A percentile compares a stretch with the other conserved stretches of the same genome.
Conservation (phyloP, 2,329 filamentous ascomycete genomes). For the Neofusicoccum cordaticola region DNA sequence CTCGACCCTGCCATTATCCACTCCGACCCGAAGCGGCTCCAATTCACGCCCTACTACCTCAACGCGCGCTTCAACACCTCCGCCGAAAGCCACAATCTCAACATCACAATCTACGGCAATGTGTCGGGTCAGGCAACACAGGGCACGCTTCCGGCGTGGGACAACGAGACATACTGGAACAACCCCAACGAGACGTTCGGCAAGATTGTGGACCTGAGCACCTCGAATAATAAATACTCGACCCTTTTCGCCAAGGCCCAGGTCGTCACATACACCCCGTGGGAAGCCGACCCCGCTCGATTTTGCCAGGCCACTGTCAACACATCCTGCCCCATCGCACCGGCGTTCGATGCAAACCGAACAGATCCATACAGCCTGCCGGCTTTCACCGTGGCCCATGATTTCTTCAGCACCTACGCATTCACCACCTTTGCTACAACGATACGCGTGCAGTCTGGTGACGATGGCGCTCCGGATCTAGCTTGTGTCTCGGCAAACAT, state of each 20-base stretch:
- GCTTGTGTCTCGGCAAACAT: conserved; percentile 80
- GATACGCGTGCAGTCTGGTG: conserved; percentile 72
- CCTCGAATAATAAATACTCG: conserved; percentile 59
- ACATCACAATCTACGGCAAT: conserved; percentile 84
- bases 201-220: conserved; percentile 71
- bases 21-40: conserved; percentile 61
- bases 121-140: conserved; percentile 69
- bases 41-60: conserved; percentile 75
- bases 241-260: conserved; percentile 71
- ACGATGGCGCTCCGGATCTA: conserved; percentile 60
- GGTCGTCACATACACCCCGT: conserved; percentile 75
- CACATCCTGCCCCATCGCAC: conserved; percentile 69
- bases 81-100: conserved; percentile 62
- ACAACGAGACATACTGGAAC: conserved; percentile 59
- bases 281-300: conserved; percentile 47
- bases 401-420: conserved; percentile 78
- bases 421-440: conserved; percentile 79
- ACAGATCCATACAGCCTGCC: conserved; percentile 58
- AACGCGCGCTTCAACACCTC: conserved; percentile 69
- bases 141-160: conserved; percentile 58
- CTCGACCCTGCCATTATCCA: conserved; percentile 59
- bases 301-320: conserved; percentile 67
- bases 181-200: conserved; percentile 62
- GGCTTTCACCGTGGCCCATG: conserved; percentile 69
- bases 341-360: conserved; percentile 63